Evolutionary conservation across 176 grass and related monocot species (phyloP), one percentile per base, ranked within the genome.

Genomic region (Olyra latifolia): DNA sequence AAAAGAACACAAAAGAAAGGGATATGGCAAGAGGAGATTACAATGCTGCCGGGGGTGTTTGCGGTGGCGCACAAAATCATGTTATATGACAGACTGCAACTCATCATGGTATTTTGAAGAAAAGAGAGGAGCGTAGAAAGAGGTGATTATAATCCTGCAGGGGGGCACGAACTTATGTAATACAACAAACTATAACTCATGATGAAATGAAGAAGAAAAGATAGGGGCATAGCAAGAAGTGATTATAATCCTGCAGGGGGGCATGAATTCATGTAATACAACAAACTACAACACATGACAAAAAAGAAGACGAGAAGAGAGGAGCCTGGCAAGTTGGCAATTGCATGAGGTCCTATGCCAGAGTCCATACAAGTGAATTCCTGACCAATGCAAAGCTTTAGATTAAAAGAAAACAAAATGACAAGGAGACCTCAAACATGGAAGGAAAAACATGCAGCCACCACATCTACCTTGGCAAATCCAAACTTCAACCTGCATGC

Each of bases 191-290:
- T 30, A 17, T 15, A 59, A 71, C 10, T 47, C 66, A 60, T 46
- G 53, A 81, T 47, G 40, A 64, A 30, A 80, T 8, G 23, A 80
- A 57, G 78, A 80, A 59, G 16, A 47, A 71, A 80, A 13, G 50
- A 43, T 11, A 47, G 19, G 19, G 16, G 40, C 7, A 80, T 23
- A 6, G 12, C 38, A 67, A 67, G 19, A 10, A 16, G 35, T n/a
- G 17, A 66, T 66, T 20, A 4, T 19, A 66, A 40, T 66, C 7
- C 32, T 35, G 9, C 32, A 0, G 4, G 20, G 7, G 32, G 32
- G 32, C 8, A 5, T 4, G 17, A 66, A 32, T 66, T 38, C 16
- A 35, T 35, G 62, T 40, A 32, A 64, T 39, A 30, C 7, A 8
- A 58, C 65, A 80, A 29, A 69, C 38, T n/a, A 16, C 13, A 44